Percentiles rank a stretch among this genome's conserved stretches.
Evolutionary conservation across 2,329 filamentous ascomycete genomes (phyloP).

Genomic region (Aspergillus sp.): DNA sequence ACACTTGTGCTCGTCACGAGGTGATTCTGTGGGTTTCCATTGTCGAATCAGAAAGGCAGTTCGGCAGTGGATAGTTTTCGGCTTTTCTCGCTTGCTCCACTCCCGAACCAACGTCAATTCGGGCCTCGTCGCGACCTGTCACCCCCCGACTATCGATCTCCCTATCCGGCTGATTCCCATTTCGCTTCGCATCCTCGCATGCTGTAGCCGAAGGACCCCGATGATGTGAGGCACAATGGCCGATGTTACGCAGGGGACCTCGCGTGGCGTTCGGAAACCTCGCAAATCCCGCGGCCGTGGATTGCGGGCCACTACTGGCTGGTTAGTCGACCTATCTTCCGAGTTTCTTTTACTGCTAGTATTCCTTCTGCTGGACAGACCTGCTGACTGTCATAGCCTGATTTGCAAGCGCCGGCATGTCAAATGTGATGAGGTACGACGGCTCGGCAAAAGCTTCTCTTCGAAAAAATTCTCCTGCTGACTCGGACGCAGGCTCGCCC

Average conservation of each 20-base stretch:
- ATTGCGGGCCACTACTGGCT: conserved; percentile 32
- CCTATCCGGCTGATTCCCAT: neutral
- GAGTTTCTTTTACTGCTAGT: conserved; percentile 7
- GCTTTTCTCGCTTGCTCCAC: conserved; percentile 9
- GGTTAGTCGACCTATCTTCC: conserved; percentile 21
- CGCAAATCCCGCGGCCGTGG: conserved; percentile 33
- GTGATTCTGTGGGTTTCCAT: neutral
- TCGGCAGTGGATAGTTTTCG: conserved; percentile 3
- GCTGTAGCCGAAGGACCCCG: neutral
- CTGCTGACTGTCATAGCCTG: conserved; percentile 20
- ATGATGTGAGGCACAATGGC: conserved; percentile 14
- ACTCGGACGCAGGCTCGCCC: conserved; percentile 21
- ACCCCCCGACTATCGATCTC: neutral
- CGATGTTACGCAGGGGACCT: conserved; percentile 9
- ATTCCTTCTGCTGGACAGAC: neutral
- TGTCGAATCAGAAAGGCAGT: neutral
- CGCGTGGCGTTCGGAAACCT: conserved; percentile 16
- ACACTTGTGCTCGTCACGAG: neutral
- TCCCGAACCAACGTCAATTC: neutral
- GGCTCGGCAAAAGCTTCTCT: neutral
- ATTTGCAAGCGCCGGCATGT: conserved; percentile 34
- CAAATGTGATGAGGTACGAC: conserved; percentile 33
- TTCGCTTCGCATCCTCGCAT: neutral
- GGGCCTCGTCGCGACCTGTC: conserved; percentile 14
- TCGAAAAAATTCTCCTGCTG: neutral